Evolutionary conservation across 768 basidiomycete species (phyloP).

Genomic region (Holtermannia corniformis): DNA sequence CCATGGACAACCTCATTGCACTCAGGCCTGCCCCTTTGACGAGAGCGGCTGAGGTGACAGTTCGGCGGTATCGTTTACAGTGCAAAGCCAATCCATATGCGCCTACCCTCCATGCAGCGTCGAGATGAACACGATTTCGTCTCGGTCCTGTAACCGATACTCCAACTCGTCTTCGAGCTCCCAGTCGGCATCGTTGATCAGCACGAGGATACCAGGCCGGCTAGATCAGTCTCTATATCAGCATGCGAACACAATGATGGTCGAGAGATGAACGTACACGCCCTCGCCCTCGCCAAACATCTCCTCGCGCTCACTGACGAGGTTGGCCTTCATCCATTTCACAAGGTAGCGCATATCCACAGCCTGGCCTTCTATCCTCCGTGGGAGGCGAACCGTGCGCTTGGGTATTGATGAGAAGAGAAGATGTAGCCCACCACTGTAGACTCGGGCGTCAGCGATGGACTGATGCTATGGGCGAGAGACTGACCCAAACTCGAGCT

Average conservation of each 20-base stretch:
- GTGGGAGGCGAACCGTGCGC: constrained; percentile 29
- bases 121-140: constrained; percentile 94
- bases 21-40: too few species aligned
- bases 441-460: neutral
- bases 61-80: too few species aligned
- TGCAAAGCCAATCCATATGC: too few species aligned
- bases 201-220: constrained; percentile 88
- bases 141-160: constrained; percentile 63
- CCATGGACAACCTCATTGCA: too few species aligned
- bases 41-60: too few species aligned
- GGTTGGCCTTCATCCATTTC: constrained; percentile 60
- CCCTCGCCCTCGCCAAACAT: constrained; percentile 79
- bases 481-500: constrained; percentile 38
- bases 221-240: constrained; percentile 50
- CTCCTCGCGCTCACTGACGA: constrained; percentile 75
- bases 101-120: constrained; percentile 79
- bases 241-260: neutral
- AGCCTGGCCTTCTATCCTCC: constrained; percentile 28
- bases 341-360: constrained; percentile 69
- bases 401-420: constrained; percentile 35
- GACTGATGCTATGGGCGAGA: neutral
- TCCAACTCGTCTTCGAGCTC: constrained; percentile 91
- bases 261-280: constrained; percentile 51
- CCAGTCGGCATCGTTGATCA: constrained; percentile 98
- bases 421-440: constrained; percentile 38